Evolutionary conservation across 2,329 filamentous ascomycete genomes (phyloP), one percentile per base, ranked within the genome.

Genomic region (Verticillium alfalfae): DNA sequence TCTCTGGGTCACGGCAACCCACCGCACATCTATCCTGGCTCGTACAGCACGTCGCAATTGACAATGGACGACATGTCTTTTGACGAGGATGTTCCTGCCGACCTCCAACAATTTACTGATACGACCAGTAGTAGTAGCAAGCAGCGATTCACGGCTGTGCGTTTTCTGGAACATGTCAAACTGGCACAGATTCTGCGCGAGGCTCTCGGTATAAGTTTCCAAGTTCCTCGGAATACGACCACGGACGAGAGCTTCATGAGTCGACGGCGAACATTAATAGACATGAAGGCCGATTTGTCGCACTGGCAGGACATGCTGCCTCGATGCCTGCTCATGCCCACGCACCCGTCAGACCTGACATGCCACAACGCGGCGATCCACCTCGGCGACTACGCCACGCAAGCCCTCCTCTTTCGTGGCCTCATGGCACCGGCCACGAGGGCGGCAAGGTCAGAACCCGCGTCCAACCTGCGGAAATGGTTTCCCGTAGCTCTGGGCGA

Each of bases 1-100:
- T 72, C 78, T 1, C 71, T 80, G 34, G 77, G 75, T 41, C 78
- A 81, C 61, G 79, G 79, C 0, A 80, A 80, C 57, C 78, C 79
- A 4, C 77, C 78, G 2, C 78, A 80, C 63, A 76, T 81, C 34
- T 71, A 72, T 57, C 64, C 65, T 2, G 70, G 69, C 3, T 77
- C 78, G 0, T 81, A 77, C 60, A 76, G 73, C 56, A 81, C 79
- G 0, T 62, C 70, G 0, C 66, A 71, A 2, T 71, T 75, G 7
- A 68, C 71, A 6, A 72, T 80, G 66, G 77, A 80, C 2, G 79
- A 81, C 63, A 59, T 81, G 9, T 66, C 72, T 8, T 75, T 70
- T 18, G 78, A 80, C 37, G 79, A 81, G 64, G 73, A 79, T 58
- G 72, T 80, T 2, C 70, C 67, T 22, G 69, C 66, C 39, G 74